phyloP scores from a whole-genome alignment of 1,284 basidiomycete species.

The Malassezia restricta region DNA sequence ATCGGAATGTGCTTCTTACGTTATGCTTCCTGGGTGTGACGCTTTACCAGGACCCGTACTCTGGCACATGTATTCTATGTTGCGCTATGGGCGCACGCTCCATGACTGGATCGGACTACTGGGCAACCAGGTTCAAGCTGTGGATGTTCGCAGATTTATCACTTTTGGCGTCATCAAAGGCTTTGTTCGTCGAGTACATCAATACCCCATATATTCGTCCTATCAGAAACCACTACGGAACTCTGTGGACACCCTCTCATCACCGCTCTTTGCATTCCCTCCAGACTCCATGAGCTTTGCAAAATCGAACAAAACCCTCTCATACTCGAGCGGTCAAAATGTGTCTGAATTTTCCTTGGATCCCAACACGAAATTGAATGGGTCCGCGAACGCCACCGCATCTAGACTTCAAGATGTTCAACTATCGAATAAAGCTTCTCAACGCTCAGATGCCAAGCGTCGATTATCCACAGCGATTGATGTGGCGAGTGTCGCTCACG shows the following conservation, averaged over 20 bases:
- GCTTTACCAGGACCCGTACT: slow-evolving; percentile 50
- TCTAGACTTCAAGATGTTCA: too few species aligned
- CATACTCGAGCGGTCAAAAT: too few species aligned
- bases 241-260: too few species aligned
- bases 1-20: slow-evolving; percentile 77
- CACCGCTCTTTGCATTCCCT: too few species aligned
- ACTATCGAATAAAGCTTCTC: too few species aligned
- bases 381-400: too few species aligned
- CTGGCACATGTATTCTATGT: slow-evolving; percentile 68
- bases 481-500: slow-evolving; percentile 23
- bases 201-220: slow-evolving; percentile 61
- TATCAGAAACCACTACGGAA: background rate
- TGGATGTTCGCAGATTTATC: slow-evolving; percentile 86
- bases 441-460: too few species aligned
- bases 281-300: too few species aligned
- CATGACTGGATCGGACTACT: slow-evolving; percentile 78
- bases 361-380: too few species aligned
- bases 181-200: slow-evolving; percentile 78
- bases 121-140: slow-evolving; percentile 53
- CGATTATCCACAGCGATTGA: slow-evolving; percentile 20
- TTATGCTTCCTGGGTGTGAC: slow-evolving; percentile 59
- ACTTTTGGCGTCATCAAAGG: slow-evolving; percentile 99
- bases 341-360: too few species aligned
- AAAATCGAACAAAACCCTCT: too few species aligned
- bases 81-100: slow-evolving; percentile 73